Evolutionary conservation across 192 early-diverging fungal genomes (phyloP).

Genomic region (Funneliformis mosseae): DNA sequence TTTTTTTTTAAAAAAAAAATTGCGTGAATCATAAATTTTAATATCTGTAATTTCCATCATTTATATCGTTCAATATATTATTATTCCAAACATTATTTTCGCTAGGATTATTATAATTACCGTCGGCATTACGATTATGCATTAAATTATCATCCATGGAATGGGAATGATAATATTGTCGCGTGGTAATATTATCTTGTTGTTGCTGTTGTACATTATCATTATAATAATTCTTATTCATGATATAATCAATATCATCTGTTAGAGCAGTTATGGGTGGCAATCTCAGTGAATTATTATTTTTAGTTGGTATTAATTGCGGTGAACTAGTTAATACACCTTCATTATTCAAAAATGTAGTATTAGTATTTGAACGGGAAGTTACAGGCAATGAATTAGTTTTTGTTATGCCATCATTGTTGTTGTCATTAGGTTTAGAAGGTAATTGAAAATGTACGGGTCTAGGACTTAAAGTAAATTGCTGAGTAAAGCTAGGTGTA

Average conservation of each 20-base stretch:
- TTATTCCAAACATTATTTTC: background rate
- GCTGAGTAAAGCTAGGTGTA: slow-evolving; percentile 1
- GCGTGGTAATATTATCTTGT: background rate
- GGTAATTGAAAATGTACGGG: background rate
- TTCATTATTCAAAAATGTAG: background rate
- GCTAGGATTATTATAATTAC: background rate
- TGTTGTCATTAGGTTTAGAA: background rate
- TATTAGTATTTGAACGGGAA: background rate
- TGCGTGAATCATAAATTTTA: too few species aligned
- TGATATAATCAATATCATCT: background rate
- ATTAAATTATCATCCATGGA: background rate
- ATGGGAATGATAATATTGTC: background rate
- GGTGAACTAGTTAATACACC: background rate
- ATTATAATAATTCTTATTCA: background rate
- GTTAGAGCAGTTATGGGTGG: slow-evolving; percentile 9
- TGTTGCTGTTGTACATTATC: background rate
- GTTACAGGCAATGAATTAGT: background rate
- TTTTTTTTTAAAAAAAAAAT: too few species aligned
- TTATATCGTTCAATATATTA: too few species aligned
- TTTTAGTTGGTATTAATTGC: background rate
- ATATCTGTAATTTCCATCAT: too few species aligned
- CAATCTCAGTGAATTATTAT: background rate
- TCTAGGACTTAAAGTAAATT: slow-evolving; percentile 16
- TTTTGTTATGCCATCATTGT: background rate
- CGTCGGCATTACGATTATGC: background rate